Percentiles rank a stretch among this genome's conserved stretches.
Conservation (phyloP, 2,329 filamentous ascomycete genomes). For the Xylariales sp. region DNA sequence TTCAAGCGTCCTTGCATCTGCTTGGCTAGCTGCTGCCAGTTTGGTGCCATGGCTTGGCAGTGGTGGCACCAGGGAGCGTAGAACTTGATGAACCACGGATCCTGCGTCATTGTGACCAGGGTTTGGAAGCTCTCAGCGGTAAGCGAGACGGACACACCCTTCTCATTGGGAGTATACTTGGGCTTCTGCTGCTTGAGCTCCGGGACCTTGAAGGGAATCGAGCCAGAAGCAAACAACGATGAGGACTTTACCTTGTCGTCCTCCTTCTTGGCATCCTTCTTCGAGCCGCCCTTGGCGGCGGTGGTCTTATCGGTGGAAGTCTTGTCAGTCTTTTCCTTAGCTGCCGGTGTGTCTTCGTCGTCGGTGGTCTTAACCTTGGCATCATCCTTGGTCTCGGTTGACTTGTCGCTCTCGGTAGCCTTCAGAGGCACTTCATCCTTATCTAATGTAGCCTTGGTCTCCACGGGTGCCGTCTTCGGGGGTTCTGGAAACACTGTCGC, state of each 20-base stretch:
- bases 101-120: slow-evolving; percentile 78
- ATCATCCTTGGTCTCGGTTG: slow-evolving; percentile 20
- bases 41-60: slow-evolving; percentile 87
- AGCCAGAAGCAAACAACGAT: slow-evolving; percentile 9
- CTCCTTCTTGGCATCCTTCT: slow-evolving; percentile 23
- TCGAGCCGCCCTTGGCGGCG: slow-evolving; percentile 12
- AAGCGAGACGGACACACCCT: slow-evolving; percentile 70
- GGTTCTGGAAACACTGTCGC: slow-evolving; percentile 42
- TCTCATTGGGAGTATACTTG: slow-evolving; percentile 62
- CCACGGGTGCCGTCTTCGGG: slow-evolving; percentile 12
- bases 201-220: slow-evolving; percentile 7
- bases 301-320: slow-evolving; percentile 28
- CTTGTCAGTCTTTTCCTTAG: slow-evolving; percentile 15
- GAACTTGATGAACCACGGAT: slow-evolving; percentile 98
- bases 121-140: slow-evolving; percentile 83
- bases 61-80: slow-evolving; percentile 97
- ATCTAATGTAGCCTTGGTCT: slow-evolving; percentile 10
- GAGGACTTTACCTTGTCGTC: slow-evolving; percentile 12
- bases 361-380: not conserved
- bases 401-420: slow-evolving; percentile 19
- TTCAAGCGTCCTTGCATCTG: slow-evolving; percentile 89
- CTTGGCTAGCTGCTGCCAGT: slow-evolving; percentile 84
- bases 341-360: not conserved
- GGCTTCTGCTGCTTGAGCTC: slow-evolving; percentile 44
- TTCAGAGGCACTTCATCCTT: slow-evolving; percentile 16